Base-by-base conservation (phyloP, 140 eudicot species). In the Eryngium alpinum region DNA sequence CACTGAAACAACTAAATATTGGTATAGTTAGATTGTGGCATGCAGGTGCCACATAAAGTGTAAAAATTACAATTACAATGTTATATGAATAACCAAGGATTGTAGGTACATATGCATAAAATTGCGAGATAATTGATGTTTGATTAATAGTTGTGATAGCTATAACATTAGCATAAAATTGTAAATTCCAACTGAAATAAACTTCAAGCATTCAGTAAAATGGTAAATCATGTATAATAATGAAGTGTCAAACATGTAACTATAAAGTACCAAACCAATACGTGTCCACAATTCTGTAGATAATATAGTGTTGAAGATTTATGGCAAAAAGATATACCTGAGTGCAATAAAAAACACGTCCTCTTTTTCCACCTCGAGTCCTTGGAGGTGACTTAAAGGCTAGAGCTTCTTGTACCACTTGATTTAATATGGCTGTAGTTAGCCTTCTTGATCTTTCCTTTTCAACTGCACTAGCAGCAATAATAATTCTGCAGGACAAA, bases 381-480 rank as follows among this genome's bases (percentile, higher is more conserved):
- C 97, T 90, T 67, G 99, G 98, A 71, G 99, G 99, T 67, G 99
- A 82, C 84, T 95, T 95, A 79, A 95, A 93, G 62, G 99, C 98
- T 84, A 95, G 91, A 62, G 97, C 97, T 81, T 95, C 99, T 33
- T 85, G 86, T 52, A 91, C 91, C 29, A 95, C 97, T 87, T 95
- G 99, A 91, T 95, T 95, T 77, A 95, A 34, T 24, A 85, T 90
- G 75, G 97, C 95, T 17, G 97, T 95, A 78, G 91, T 91, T 78
- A 95, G 88, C 84, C 99, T 89, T 85, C 99, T 91, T 70, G 99
- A 89, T 87, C 97, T 90, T 89, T 95, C 99, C 79, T 90, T 95
- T 84, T 91, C 97, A 84, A 95, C 99, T 59, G 78, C 83, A 87
- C 89, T 84, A 78, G 99, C 99, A 85, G 99, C 97, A 82, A 84